phyloP scores from a whole-genome alignment of 768 basidiomycete species.

The Phallus indusiatus region DNA sequence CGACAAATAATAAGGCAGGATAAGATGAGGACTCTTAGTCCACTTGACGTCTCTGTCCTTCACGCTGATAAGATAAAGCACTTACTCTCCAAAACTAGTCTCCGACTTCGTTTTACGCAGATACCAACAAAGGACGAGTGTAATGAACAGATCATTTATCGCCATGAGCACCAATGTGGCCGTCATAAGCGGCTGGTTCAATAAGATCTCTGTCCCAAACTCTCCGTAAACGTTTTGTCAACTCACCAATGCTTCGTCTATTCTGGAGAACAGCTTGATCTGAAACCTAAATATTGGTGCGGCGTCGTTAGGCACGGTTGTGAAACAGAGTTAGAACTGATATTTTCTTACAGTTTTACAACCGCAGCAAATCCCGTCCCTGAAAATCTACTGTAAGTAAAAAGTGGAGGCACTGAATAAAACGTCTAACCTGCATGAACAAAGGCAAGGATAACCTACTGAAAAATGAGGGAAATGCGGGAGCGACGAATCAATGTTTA shows the following conservation, averaged over 20 bases:
- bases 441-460: neutral
- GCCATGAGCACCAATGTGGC: conserved; percentile 5
- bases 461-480: neutral
- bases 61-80: no score
- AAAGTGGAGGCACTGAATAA: neutral
- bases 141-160: conserved; percentile 4
- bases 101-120: neutral
- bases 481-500: neutral
- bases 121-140: neutral
- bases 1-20: no score
- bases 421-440: conserved; percentile 1
- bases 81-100: neutral
- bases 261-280: conserved; percentile 1
- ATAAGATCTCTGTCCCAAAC: neutral
- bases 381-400: neutral
- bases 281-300: neutral
- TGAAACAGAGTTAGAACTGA: neutral
- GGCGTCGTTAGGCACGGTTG: neutral
- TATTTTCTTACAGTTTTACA: neutral
- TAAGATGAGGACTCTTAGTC: no score
- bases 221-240: neutral
- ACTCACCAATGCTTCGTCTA: neutral
- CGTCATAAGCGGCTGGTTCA: neutral
- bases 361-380: neutral
- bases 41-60: no score